Percentiles rank a stretch among this genome's conserved stretches.
phyloP scores from a whole-genome alignment of 345 rosid species.

The Laguncularia racemosa region DNA sequence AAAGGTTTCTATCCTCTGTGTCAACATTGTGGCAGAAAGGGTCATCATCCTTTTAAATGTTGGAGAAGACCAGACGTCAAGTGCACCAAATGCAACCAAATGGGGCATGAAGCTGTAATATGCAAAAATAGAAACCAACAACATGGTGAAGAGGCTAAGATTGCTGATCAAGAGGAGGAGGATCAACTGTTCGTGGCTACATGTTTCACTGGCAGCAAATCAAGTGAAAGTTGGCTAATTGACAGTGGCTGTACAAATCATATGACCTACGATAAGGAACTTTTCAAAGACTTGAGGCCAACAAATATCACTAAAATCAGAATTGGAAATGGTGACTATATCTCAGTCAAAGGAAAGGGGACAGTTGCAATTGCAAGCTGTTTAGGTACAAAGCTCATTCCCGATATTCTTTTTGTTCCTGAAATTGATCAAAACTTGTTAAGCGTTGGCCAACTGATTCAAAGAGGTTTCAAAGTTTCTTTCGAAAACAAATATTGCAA shows the following conservation, averaged over 20 bases:
- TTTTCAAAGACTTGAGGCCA: background rate
- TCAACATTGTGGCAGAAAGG: background rate
- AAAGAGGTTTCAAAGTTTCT: background rate
- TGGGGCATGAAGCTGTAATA: background rate
- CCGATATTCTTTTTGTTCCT: conserved; percentile 4
- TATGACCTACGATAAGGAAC: background rate
- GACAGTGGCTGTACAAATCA: conserved; percentile 8
- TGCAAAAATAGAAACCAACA: background rate
- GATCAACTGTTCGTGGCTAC: background rate
- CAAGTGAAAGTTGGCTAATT: conserved; percentile 1
- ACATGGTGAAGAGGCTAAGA: too few species aligned
- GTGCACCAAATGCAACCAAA: background rate
- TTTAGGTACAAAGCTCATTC: background rate
- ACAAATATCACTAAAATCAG: background rate
- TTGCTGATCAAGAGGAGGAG: background rate
- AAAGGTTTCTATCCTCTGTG: too few species aligned
- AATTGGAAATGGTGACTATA: background rate
- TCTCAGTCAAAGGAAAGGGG: background rate
- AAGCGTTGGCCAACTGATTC: conserved; percentile 6
- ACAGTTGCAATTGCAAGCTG: background rate
- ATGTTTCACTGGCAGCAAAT: background rate
- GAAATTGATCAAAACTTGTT: conserved; percentile 9
- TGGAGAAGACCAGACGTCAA: background rate
- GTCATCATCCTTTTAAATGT: background rate
- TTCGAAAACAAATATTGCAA: conserved; percentile 4